A percentile compares a stretch with the other conserved stretches of the same genome.
phyloP scores from a whole-genome alignment of 2,329 filamentous ascomycete genomes.

The Trichoderma afroharzianum region DNA sequence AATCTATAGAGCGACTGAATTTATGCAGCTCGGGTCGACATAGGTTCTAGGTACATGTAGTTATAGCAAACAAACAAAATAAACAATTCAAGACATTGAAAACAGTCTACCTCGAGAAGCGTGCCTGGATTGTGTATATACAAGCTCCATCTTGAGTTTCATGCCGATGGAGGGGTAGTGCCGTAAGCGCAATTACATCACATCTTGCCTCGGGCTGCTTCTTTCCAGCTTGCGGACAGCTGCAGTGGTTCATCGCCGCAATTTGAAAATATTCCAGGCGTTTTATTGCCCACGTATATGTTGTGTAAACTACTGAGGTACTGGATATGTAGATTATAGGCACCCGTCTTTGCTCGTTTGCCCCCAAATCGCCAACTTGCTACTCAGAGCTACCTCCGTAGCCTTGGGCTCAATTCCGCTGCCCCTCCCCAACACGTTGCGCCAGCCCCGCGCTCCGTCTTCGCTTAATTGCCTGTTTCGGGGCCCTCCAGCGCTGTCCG shows the following conservation, averaged over 20 bases:
- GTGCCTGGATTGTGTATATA: not conserved
- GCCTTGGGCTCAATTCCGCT: not conserved
- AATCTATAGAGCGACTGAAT: not conserved
- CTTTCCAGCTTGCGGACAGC: not conserved
- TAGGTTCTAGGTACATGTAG: not conserved
- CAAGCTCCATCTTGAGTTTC: not conserved
- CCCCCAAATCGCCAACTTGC: not conserved
- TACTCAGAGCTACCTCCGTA: not conserved
- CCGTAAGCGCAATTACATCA: not conserved
- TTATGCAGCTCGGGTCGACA: not conserved
- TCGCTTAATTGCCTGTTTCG: conserved; percentile 19
- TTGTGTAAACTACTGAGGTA: not conserved
- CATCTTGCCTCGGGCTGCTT: not conserved
- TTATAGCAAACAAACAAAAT: not conserved
- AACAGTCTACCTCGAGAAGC: not conserved
- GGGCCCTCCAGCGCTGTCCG: not conserved
- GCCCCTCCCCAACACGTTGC: conserved; percentile 2
- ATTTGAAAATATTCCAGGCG: not conserved
- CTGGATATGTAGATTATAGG: not conserved
- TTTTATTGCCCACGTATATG: not conserved
- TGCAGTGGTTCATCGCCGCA: not conserved
- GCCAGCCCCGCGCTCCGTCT: conserved; percentile 25
- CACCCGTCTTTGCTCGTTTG: not conserved
- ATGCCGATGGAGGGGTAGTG: conserved; percentile 1
- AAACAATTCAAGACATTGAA: not conserved